These are phyloP conservation scores for Myxozyma udenii DNA, from an alignment of 805 yeast species.

Conservation along the genomic window DNA sequence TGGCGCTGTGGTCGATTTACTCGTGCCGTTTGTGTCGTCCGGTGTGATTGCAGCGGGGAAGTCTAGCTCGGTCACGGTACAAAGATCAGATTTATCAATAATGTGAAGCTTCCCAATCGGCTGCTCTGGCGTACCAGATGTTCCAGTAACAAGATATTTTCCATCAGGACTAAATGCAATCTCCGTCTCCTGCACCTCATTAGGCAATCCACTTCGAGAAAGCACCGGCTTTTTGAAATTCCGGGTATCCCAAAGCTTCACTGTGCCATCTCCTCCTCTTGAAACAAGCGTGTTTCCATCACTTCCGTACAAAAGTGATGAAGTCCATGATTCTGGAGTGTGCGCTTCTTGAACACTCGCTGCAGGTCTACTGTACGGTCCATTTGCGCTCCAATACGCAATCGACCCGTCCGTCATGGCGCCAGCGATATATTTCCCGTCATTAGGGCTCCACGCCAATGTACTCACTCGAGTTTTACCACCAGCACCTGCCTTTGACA, in stretches of 20 bases:
- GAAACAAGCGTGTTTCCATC: constrained; percentile 29
- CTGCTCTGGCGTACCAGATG: constrained; percentile 14
- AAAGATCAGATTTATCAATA: constrained; percentile 35
- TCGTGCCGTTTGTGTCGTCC: background rate
- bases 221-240: constrained; percentile 30
- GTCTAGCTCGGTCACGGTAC: constrained; percentile 27
- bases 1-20: constrained; percentile 12
- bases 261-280: constrained; percentile 30
- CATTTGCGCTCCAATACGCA: constrained; percentile 33
- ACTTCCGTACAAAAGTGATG: constrained; percentile 18
- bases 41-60: constrained; percentile 3
- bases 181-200: constrained; percentile 25
- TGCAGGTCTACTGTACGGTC: constrained; percentile 34
- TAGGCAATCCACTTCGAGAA: constrained; percentile 23
- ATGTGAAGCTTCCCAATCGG: constrained; percentile 29
- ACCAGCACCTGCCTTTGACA: constrained; percentile 21
- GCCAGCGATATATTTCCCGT: constrained; percentile 29
- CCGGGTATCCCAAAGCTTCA: constrained; percentile 38
- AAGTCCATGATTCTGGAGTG: constrained; percentile 23
- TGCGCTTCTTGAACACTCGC: constrained; percentile 31
- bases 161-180: constrained; percentile 33
- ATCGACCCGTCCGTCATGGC: constrained; percentile 32
- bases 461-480: constrained; percentile 22
- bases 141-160: constrained; percentile 33
- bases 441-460: constrained; percentile 27